Conservation (phyloP, 768 basidiomycete species). For the Phaffia tasmanica region DNA sequence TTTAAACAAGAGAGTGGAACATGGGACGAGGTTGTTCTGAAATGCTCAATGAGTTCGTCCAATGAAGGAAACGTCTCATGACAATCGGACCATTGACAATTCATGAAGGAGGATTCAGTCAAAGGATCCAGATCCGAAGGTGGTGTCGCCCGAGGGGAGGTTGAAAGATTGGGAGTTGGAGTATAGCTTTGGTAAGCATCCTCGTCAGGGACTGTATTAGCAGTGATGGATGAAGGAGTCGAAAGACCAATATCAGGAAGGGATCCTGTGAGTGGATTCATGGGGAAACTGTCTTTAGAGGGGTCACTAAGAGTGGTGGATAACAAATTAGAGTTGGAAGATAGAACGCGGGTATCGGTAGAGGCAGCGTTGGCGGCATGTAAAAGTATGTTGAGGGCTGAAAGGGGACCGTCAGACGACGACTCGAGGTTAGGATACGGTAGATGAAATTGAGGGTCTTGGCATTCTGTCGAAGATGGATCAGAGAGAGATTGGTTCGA, state of each 20-base stretch:
- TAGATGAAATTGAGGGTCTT: not conserved
- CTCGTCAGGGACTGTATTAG: not conserved
- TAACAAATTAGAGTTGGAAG: not conserved
- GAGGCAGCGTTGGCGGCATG: not conserved
- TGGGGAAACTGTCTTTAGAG: not conserved
- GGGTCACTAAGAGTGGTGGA: not conserved
- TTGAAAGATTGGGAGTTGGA: not conserved
- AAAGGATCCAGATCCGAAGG: not conserved
- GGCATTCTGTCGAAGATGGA: not conserved
- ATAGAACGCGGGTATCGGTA: not conserved
- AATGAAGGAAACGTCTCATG: slow-evolving; percentile 17
- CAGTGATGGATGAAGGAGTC: not conserved
- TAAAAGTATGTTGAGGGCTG: not conserved
- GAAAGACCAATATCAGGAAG: not conserved
- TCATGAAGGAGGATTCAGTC: not conserved
- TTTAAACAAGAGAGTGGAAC: not conserved
- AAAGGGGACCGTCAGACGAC: not conserved
- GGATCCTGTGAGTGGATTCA: not conserved
- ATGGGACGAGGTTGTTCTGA: slow-evolving; percentile 19
- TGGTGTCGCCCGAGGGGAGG: not conserved
- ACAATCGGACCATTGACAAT: slow-evolving; percentile 22
- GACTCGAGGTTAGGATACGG: not conserved
- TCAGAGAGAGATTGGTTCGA: not conserved
- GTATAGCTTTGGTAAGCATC: not conserved
- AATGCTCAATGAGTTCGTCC: slow-evolving; percentile 23